Evolutionary conservation across 805 yeast genomes (phyloP).

Genomic region (Kuraishia piskuri): DNA sequence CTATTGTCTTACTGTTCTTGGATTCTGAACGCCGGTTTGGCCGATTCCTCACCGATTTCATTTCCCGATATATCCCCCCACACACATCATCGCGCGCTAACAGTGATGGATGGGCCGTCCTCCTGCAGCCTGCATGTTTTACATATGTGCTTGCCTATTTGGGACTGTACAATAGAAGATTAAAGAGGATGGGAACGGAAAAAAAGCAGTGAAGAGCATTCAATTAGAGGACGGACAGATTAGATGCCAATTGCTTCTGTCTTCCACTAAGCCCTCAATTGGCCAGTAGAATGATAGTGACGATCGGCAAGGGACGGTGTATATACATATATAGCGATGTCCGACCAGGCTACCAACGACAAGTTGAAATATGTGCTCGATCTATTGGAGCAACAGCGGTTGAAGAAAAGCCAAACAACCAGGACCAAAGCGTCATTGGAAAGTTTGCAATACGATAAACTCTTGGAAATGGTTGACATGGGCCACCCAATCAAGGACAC

Average conservation of each 20-base stretch:
- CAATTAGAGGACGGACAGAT: no score
- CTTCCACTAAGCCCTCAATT: no score
- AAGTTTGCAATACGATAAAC: conserved; percentile 8
- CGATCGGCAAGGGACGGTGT: neutral
- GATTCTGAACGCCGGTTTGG: no score
- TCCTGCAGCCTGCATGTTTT: neutral
- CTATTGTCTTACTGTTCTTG: no score
- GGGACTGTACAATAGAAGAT: neutral
- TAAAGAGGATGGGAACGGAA: neutral
- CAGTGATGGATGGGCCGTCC: neutral
- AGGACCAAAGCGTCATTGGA: neutral
- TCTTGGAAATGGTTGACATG: conserved; percentile 15
- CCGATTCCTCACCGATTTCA: no score
- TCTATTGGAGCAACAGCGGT: neutral
- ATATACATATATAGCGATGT: neutral
- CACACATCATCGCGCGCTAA: neutral
- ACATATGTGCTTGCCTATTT: neutral
- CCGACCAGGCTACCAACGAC: neutral
- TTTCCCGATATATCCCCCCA: neutral
- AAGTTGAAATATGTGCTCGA: neutral
- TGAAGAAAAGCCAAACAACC: neutral
- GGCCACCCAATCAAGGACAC: conserved; percentile 8
- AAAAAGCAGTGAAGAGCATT: no score
- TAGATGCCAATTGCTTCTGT: no score
- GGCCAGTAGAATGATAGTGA: neutral